Evolutionary conservation across 2,329 filamentous ascomycete genomes (phyloP), one percentile per base, ranked within the genome.

Genomic region (Apiospora aurea): DNA sequence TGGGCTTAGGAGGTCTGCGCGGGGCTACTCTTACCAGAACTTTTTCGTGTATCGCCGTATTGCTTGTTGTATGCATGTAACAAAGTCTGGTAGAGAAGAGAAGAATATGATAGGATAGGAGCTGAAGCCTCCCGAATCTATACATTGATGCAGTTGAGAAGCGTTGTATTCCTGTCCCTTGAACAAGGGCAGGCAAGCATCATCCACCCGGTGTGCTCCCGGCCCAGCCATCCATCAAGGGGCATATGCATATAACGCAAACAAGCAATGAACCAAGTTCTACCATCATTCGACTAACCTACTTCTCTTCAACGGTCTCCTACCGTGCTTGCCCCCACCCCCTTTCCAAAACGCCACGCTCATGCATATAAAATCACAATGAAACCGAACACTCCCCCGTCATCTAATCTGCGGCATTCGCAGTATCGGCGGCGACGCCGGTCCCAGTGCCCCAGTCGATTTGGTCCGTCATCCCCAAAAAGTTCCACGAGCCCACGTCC

Each of bases 391-490:
- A 13, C 57, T 41, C 57, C 18, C n/a, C 57, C 1, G 14, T 10
- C 13, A 7, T 41, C 21, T 64, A 64, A 18, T 64, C 57, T 10
- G 29, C 41, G 21, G 34, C 18, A n/a, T 64, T 41, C 57, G 21
- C 57, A 2, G 18, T n/a, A 10, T 61, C 53, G 11, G 29, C 29
- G 11, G 21, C 24, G 53, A 26, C 41, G 14, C 41, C 41, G 5
- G 43, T 11, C 26, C 67, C 67, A 10, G 71, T 47, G 18, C 57
- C 46, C 71, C 71, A 72, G 61, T 72, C 71, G 24, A 71, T 57
- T 18, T 51, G 46, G 10, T 47, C 68, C 4, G 24, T n/a, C 6
- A 29, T 24, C 11, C 61, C 69, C 4, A 47, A 38, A 46, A 66
- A 70, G 41, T 41, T 43, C 71, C 71, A 72, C 38, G 69, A 61